Evolutionary conservation across 2,329 filamentous ascomycete species (phyloP), one percentile per base, ranked within the genome.

Genomic region (Dactylellina leptospora): DNA sequence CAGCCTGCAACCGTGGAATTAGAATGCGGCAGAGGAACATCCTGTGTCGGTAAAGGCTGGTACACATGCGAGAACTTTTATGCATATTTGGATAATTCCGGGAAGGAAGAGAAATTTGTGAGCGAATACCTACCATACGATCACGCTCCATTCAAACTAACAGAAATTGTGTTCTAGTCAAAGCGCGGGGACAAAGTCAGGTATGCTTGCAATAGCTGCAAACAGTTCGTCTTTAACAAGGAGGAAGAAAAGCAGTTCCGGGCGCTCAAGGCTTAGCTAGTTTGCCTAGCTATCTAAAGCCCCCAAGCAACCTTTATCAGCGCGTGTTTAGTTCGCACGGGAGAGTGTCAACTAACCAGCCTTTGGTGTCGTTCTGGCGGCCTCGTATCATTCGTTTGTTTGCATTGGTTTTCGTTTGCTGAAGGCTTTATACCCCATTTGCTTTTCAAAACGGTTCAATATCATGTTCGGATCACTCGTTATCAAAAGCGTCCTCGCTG

Each of bases 31-130:
- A 55, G 66, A 36, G 66, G 66, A 18, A 71, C 51, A 2, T 22
- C 53, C 4, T 71, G 66, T 45, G 33, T 71, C 3, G 66, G 66
- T 2, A 71, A 71, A 16, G 66, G 66, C 3, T 71, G 66, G 66
- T 71, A 71, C 23, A 71, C 66, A 18, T 71, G 66, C 47, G 58
- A 71, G 51, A 71, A 71, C 18, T 71, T 71, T 47, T 71, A 71
- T 44, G 60, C 60, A 27, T 71, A 71, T 45, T 47, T 71, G 16
- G 66, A 71, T 45, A 71, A 58, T 16, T 62, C 59, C 10, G 66
- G 58, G 11, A 71, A 71, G 42, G 66, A 71, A 23, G 66, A 71
- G 51, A 71, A 62, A n/a, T 63, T 71, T 38, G 66, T 71, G 48
- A 44, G 66, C 44, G 2, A n/a, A 22, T 5, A n/a, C 16, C 9